Conservation (phyloP, 1,284 basidiomycete species). For the Irpex lacteus region DNA sequence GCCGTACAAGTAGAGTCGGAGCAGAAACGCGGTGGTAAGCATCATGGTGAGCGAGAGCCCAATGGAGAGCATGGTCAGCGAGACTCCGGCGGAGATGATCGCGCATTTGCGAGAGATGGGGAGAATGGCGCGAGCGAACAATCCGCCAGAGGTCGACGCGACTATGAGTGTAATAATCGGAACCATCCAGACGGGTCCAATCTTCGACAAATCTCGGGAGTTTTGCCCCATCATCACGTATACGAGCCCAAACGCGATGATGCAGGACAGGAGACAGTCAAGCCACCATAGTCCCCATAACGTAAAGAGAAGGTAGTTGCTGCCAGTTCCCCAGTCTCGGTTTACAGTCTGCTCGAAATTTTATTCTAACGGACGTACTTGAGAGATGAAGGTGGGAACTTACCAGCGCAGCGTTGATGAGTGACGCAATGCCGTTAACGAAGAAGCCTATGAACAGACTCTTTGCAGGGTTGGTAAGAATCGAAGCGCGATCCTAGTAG, state of each 20-base stretch:
- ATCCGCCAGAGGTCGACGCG: constrained; percentile 48
- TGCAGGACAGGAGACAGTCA: constrained; percentile 40
- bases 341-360: constrained; percentile 17
- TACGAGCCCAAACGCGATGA: constrained; percentile 49
- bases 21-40: constrained; percentile 40
- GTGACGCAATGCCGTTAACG: constrained; percentile 54
- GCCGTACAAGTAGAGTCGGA: constrained; percentile 35
- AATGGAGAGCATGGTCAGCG: constrained; percentile 45
- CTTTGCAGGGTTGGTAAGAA: constrained; percentile 46
- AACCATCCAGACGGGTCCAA: constrained; percentile 50
- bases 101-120: constrained; percentile 37
- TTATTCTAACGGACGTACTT: background rate
- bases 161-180: constrained; percentile 60
- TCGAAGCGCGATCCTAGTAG: constrained; percentile 10
- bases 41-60: constrained; percentile 43
- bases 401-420: constrained; percentile 29
- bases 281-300: constrained; percentile 63
- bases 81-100: constrained; percentile 40
- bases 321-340: constrained; percentile 35
- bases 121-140: constrained; percentile 41
- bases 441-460: constrained; percentile 55
- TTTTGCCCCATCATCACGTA: constrained; percentile 39
- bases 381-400: constrained; percentile 1
- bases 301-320: constrained; percentile 39
- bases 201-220: constrained; percentile 30